These are phyloP conservation scores for Penicillium frequentans DNA, from an alignment of 2,329 filamentous ascomycete species.

Conservation along the genomic window DNA sequence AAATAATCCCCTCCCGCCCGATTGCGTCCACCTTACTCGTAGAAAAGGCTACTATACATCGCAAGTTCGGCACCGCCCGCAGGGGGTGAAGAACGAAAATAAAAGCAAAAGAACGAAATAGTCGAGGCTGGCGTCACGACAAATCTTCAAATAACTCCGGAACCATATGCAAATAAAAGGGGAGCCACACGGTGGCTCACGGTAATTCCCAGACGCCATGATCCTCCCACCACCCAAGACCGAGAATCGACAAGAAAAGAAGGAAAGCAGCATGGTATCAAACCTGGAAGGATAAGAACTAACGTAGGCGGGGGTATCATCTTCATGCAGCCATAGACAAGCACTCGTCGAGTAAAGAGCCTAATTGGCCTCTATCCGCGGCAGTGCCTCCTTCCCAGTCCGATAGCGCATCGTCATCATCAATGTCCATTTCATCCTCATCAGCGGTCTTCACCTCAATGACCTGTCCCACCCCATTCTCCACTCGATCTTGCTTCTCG, in stretches of 20 bases:
- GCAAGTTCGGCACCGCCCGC: constrained; percentile 6
- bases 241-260: constrained; percentile 13
- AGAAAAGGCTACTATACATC: constrained; percentile 23
- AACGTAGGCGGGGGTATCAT: constrained; percentile 13
- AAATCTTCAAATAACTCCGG: constrained; percentile 22
- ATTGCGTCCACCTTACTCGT: constrained; percentile 5
- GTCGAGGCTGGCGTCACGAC: constrained; percentile 12
- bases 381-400: constrained; percentile 42
- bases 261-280: background rate
- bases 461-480: constrained; percentile 21
- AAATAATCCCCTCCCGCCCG: background rate
- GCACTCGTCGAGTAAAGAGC: constrained; percentile 42
- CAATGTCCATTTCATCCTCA: constrained; percentile 43
- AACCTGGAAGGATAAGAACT: background rate
- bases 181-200: constrained; percentile 15
- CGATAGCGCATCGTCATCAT: constrained; percentile 33
- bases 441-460: constrained; percentile 21
- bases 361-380: constrained; percentile 39
- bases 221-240: constrained; percentile 20
- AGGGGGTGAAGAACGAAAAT: constrained; percentile 5
- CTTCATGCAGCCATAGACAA: constrained; percentile 42
- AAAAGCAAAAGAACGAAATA: constrained; percentile 2
- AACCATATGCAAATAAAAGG: constrained; percentile 29
- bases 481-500: constrained; percentile 36
- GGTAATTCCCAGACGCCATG: constrained; percentile 33